Evolutionary conservation across 495 filamentous ascomycete genomes (phyloP), one percentile per base, ranked within the genome.

Genomic region (Hypoxylon lienhwacheense): DNA sequence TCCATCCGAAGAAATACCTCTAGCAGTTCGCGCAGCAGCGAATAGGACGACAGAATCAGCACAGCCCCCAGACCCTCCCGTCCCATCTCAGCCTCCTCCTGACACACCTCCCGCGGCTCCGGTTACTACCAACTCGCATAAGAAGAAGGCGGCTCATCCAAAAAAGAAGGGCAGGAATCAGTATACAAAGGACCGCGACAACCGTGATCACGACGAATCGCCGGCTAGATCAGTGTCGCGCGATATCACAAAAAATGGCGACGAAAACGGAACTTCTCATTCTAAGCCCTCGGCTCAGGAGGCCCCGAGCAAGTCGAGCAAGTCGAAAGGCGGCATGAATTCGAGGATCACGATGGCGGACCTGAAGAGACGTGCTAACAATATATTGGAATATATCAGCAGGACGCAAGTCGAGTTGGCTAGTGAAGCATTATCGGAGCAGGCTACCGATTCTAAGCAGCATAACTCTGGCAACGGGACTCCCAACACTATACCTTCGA

Each of bases 381-480:
- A 78, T 10, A 92, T 98, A 46, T 75, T 95, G 11, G 90, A 95
- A 32, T 97, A 88, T 68, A 96, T 98, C 59, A 85, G 88, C 5
- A 82, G 88, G 35, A 92, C 89, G 56, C 92, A 97, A 62, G 77
- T 96, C 8, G 93, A 98, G 66, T 81, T 96, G 74, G 91, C 89
- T 0, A 82, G 72, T 22, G 47, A 61, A 31, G 59, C 66, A 16
- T 50, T 65, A 21, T 58, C 65, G 20, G 65, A 65, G 8, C 41
- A 62, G 1, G 36, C n/a, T 4, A 16, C 45, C 4, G 36, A 15
- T 28, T 24, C 62, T 2, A 50, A 61, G 15, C 62, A 52, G 15
- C 53, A 50, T 7, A 55, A 33, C 7, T 32, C 48, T 1, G 39
- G 40, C 14, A 47, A 55, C 4, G 59, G 39, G 17, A 28, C 62